phyloP scores from a whole-genome alignment of 306 rosid species.

The Medicago arabica region DNA sequence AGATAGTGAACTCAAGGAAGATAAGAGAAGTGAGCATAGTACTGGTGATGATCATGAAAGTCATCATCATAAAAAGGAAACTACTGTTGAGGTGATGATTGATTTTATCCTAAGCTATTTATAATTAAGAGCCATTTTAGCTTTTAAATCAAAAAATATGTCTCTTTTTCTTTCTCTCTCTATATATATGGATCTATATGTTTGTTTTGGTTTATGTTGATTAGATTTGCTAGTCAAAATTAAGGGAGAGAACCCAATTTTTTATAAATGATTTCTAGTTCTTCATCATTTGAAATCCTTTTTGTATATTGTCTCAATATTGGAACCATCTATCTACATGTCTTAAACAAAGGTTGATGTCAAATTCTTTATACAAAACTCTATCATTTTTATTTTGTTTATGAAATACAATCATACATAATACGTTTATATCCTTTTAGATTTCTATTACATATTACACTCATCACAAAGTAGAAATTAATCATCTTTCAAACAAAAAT shows the following conservation, averaged over 20 bases:
- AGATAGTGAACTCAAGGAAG: constrained; percentile 46
- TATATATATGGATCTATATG: not conserved
- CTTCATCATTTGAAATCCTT: not conserved
- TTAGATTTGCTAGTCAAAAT: constrained; percentile 21
- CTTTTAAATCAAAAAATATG: constrained; percentile 11
- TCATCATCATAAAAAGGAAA: constrained; percentile 37
- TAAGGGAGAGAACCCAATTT: not conserved
- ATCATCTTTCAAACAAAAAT: too few relatives aligned
- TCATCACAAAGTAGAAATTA: not conserved
- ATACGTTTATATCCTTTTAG: not conserved
- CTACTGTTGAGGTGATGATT: constrained; percentile 50
- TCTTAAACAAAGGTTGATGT: not conserved
- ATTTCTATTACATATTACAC: not conserved
- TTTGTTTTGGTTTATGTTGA: constrained; percentile 15
- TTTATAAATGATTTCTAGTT: constrained; percentile 3
- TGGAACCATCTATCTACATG: not conserved
- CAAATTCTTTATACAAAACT: not conserved
- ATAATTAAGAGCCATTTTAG: not conserved
- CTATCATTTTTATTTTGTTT: not conserved
- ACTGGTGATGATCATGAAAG: constrained; percentile 39
- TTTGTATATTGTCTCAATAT: not conserved
- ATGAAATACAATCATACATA: not conserved
- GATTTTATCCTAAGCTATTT: constrained; percentile 13
- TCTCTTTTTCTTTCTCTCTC: not conserved
- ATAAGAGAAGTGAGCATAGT: constrained; percentile 49